Conservation (phyloP, 345 rosid species). For the Turnera subulata region DNA sequence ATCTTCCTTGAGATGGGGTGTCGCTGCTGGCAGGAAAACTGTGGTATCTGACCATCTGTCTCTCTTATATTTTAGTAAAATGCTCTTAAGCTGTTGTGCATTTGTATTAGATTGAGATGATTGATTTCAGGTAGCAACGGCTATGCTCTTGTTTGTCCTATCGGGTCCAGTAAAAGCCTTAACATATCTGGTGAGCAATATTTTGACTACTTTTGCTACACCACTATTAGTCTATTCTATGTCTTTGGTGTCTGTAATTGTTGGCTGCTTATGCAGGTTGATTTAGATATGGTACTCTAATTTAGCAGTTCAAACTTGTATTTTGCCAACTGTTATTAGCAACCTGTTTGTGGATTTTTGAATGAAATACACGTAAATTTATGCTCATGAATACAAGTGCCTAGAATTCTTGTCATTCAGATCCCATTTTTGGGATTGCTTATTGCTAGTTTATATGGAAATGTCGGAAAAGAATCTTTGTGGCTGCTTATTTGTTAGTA, state of each 20-base stretch:
- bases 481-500: not conserved
- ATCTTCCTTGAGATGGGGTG: slow-evolving; percentile 86
- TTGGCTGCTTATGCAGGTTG: not conserved
- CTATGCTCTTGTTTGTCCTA: slow-evolving; percentile 73
- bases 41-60: slow-evolving; percentile 46
- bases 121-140: slow-evolving; percentile 73
- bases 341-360: no score
- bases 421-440: not conserved
- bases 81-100: not conserved
- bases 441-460: not conserved
- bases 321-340: not conserved
- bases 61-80: not conserved
- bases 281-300: no score
- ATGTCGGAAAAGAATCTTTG: not conserved
- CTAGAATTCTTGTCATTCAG: not conserved
- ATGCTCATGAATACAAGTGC: not conserved
- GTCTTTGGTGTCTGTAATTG: not conserved
- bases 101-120: not conserved
- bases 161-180: slow-evolving; percentile 91
- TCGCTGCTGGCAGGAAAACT: slow-evolving; percentile 89
- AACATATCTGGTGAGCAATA: slow-evolving; percentile 67
- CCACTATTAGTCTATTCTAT: not conserved
- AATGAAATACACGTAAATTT: no score
- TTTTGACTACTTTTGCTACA: not conserved
- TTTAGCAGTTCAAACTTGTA: no score